Base-by-base conservation (phyloP, 805 yeast genomes). In the Saccharomycopsis sp. region DNA sequence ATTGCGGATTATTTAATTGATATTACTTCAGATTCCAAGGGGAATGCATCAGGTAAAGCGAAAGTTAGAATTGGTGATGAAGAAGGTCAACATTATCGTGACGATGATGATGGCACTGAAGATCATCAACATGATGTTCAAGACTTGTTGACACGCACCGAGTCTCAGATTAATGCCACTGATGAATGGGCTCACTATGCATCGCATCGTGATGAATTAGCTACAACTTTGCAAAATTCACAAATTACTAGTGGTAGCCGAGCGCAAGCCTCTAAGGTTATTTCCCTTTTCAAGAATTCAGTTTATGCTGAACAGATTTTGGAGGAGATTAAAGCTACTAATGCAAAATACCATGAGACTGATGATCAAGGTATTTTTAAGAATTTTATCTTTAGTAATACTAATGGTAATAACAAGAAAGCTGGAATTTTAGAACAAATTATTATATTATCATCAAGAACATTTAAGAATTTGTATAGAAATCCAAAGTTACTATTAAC, bases 1-100 rank as follows among this genome's bases (percentile, higher is more conserved):
- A 77, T 93, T 56, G 98, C 97, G 1, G 98, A 93, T 60, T 93
- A 79, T 57, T 67, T 90, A 59, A 85, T 93, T 51, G 98, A 93
- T 59, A 75, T 93, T 31, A 89, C 97, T 0, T 86, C 88, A 60
- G 81, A 78, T 35, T 65, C 70, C 3, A 42, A 42, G 58, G 40
- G 49, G 51, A 29, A 38, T 26, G 31, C 34, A 4, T 14, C 50
- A 19, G 13, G 33, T 41, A 48, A 50, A 13, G 36, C 53, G 9
- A 29, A 42, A n/a, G 43, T 45, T 7, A 46, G 39, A 29, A 27
- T 37, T 14, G 54, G 48, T 46, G 56, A 56, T 38, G 64, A 61
- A 38, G 64, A 61, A 26, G 57, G 58, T 35, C 54, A 54, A 7
- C 57, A 56, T 26, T 14, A 43, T 9, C 48, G 39, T 22, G 56